Evolutionary conservation across 345 rosid genomes (phyloP).

Genomic region (Eucalyptus cloeziana): DNA sequence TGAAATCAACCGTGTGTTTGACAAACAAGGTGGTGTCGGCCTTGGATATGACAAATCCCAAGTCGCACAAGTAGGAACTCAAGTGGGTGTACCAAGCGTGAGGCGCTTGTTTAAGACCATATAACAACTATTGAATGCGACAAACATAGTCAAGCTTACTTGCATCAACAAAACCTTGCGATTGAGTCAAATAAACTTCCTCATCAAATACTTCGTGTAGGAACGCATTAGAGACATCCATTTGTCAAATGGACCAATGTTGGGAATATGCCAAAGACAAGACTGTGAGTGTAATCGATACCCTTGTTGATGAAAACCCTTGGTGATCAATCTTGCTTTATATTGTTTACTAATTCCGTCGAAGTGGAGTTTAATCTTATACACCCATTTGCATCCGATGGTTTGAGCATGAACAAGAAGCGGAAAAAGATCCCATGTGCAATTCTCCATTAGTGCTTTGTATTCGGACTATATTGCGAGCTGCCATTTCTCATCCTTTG

Average conservation of each 20-base stretch:
- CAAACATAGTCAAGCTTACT: background rate
- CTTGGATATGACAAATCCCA: background rate
- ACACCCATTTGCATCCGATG: background rate
- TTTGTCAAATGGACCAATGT: background rate
- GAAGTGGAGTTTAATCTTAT: too few relatives aligned
- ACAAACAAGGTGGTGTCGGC: background rate
- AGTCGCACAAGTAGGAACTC: background rate
- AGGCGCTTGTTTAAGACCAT: background rate
- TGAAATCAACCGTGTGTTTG: background rate
- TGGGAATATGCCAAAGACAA: background rate
- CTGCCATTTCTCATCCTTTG: background rate
- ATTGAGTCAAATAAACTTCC: background rate
- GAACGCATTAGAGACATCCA: background rate
- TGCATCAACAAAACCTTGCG: background rate
- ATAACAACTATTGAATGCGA: background rate
- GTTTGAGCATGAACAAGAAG: background rate
- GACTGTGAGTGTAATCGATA: background rate
- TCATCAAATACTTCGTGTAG: background rate
- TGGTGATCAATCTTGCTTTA: background rate
- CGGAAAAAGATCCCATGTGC: background rate
- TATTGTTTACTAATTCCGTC: too few relatives aligned
- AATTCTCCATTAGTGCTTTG: background rate
- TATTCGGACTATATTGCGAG: background rate
- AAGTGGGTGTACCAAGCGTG: background rate
- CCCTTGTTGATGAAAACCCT: background rate